phyloP scores from a whole-genome alignment of 192 early-diverging fungal species.

The Allomyces macrogynus region DNA sequence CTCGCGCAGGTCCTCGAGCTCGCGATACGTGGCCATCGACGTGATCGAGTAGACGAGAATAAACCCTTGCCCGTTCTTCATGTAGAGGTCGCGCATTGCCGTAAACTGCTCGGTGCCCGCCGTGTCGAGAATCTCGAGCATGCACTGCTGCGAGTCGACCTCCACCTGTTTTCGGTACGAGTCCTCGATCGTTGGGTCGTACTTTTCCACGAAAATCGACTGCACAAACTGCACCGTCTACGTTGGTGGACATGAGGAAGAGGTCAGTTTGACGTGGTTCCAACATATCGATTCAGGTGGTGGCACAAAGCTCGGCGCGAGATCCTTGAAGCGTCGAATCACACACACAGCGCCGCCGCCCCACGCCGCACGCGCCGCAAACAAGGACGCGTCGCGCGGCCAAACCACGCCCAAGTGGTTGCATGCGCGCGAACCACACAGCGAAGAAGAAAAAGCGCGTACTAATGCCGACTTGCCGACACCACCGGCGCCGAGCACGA shows the following conservation, averaged over 20 bases:
- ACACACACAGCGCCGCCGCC: slow-evolving; percentile 1
- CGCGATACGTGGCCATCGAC: slow-evolving; percentile 41
- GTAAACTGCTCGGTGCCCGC: slow-evolving; percentile 66
- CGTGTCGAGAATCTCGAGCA: slow-evolving; percentile 91
- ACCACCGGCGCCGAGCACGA: slow-evolving; percentile 82
- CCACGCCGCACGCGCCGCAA: slow-evolving; percentile 3
- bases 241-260: background rate
- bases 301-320: background rate
- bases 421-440: background rate
- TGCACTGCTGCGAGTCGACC: slow-evolving; percentile 89
- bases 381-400: no score
- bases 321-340: background rate
- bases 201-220: slow-evolving; percentile 49
- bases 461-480: slow-evolving; percentile 44
- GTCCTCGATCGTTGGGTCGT: slow-evolving; percentile 98
- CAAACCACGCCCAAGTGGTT: no score
- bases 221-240: slow-evolving; percentile 43
- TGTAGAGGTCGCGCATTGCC: slow-evolving; percentile 46
- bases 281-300: slow-evolving; percentile 19
- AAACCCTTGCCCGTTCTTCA: slow-evolving; percentile 49
- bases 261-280: slow-evolving; percentile 15
- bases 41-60: slow-evolving; percentile 42
- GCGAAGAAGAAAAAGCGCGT: slow-evolving; percentile 5
- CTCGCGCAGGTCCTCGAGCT: slow-evolving; percentile 35
- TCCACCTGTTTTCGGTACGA: slow-evolving; percentile 94